Conservation (phyloP, 2,329 filamentous ascomycete genomes). For the Aureobasidium sp. region DNA sequence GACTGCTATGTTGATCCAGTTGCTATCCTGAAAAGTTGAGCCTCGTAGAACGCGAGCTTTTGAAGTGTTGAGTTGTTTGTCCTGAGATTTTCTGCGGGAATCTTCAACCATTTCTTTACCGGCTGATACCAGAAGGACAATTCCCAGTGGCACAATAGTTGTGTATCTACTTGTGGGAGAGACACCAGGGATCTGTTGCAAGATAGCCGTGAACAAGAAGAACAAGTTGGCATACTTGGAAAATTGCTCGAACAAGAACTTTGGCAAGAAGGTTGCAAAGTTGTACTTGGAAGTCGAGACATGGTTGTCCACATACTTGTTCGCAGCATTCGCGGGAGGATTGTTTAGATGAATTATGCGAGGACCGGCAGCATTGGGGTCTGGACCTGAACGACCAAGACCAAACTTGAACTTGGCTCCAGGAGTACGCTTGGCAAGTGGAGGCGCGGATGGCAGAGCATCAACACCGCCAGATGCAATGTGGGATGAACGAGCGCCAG, state of each 20-base stretch:
- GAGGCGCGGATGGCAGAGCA: conserved; percentile 25
- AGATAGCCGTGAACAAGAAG: conserved; percentile 91
- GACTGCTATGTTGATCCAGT: conserved; percentile 89
- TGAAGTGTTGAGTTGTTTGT: conserved; percentile 80
- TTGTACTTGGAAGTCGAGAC: conserved; percentile 99
- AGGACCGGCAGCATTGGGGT: conserved; percentile 85
- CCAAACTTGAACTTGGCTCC: conserved; percentile 85
- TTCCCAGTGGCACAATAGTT: conserved; percentile 85
- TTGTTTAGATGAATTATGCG: conserved; percentile 96
- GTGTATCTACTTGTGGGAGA: conserved; percentile 94
- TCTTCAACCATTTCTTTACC: conserved; percentile 93
- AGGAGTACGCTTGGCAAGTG: conserved; percentile 48
- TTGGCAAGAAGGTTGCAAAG: conserved; percentile 81
- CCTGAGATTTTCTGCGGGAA: conserved; percentile 79
- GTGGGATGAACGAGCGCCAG: conserved; percentile 45
- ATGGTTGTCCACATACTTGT: conserved; percentile 94
- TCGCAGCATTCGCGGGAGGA: conserved; percentile 77
- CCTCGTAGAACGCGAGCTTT: conserved; percentile 78
- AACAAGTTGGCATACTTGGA: conserved; percentile 99
- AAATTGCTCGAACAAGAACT: conserved; percentile 97
- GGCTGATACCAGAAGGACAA: conserved; percentile 90
- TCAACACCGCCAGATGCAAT: conserved; percentile 32
- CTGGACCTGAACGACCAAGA: conserved; percentile 74
- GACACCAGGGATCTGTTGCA: conserved; percentile 92
- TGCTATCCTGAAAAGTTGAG: conserved; percentile 75